Percentiles rank a stretch among this genome's conserved stretches.
These are phyloP conservation scores for Phytophthora cryptogea DNA, from an alignment of 352 stramenopile genomes.

Conservation along the genomic window DNA sequence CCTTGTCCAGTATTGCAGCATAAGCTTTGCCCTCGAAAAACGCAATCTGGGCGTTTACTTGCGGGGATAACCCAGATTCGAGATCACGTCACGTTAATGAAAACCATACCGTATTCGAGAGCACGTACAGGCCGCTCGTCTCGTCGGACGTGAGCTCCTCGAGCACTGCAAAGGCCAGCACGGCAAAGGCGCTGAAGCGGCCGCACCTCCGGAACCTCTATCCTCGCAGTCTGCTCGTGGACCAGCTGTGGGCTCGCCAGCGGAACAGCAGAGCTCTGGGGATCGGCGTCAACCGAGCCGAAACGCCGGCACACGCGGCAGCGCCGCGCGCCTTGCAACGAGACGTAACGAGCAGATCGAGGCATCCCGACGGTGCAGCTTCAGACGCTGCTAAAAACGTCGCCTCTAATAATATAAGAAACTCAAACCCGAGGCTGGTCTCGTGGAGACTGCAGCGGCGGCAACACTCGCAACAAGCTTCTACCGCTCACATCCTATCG, in stretches of 20 bases:
- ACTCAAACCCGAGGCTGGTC: not conserved
- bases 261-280: slow-evolving; percentile 2
- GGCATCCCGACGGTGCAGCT: slow-evolving; percentile 17
- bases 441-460: not conserved
- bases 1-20: slow-evolving; percentile 4
- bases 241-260: slow-evolving; percentile 19
- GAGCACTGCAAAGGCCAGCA: not conserved
- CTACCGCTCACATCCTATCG: slow-evolving; percentile 20
- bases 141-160: too few relatives aligned
- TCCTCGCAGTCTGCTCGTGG: slow-evolving; percentile 19
- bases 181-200: slow-evolving; percentile 15
- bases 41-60: slow-evolving; percentile 29
- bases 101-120: not conserved
- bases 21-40: slow-evolving; percentile 13
- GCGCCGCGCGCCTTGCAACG: slow-evolving; percentile 1
- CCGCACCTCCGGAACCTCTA: slow-evolving; percentile 30
- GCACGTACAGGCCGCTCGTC: not conserved
- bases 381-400: slow-evolving; percentile 24
- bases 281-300: not conserved
- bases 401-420: not conserved
- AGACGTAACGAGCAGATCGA: slow-evolving; percentile 4
- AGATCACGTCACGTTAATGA: too few relatives aligned
- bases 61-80: not conserved
- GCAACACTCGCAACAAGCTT: slow-evolving; percentile 7
- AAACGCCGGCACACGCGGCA: not conserved